phyloP scores from a whole-genome alignment of 495 filamentous ascomycete genomes.

The Parathielavia appendiculata region DNA sequence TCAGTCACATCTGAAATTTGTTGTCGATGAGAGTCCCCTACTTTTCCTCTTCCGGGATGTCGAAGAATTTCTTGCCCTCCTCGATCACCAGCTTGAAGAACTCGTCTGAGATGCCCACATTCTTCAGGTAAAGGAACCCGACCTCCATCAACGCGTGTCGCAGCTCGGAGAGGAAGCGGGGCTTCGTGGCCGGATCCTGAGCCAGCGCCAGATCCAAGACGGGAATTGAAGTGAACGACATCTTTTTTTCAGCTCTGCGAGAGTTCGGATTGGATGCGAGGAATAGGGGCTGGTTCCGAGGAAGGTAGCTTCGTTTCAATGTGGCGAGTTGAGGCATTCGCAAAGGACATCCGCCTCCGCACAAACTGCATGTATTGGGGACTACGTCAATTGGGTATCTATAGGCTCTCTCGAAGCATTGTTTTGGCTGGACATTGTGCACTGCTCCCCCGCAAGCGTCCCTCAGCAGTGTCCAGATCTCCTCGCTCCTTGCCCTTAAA shows the following conservation, averaged over 20 bases:
- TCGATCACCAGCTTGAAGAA: slow-evolving; percentile 63
- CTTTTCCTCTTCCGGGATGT: slow-evolving; percentile 77
- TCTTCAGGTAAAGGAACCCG: slow-evolving; percentile 87
- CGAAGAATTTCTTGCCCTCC: slow-evolving; percentile 71
- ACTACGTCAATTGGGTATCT: slow-evolving; percentile 17
- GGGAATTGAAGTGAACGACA: slow-evolving; percentile 73
- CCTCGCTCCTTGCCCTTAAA: slow-evolving; percentile 13
- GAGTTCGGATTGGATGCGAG: background rate
- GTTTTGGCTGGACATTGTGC: background rate
- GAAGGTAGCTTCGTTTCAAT: background rate
- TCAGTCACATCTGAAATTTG: background rate
- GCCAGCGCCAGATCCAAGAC: slow-evolving; percentile 72
- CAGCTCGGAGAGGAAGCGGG: slow-evolving; percentile 64
- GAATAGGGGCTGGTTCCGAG: background rate
- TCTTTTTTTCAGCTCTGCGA: slow-evolving; percentile 21
- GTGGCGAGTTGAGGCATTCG: background rate
- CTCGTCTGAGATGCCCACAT: slow-evolving; percentile 67
- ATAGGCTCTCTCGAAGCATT: background rate
- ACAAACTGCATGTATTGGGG: slow-evolving; percentile 6
- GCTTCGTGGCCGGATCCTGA: slow-evolving; percentile 61
- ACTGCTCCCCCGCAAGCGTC: background rate
- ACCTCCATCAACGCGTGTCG: slow-evolving; percentile 81
- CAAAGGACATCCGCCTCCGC: background rate
- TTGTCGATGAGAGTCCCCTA: slow-evolving; percentile 18
- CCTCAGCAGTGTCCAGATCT: slow-evolving; percentile 11